Conservation (phyloP, 352 stramenopile species). For the Phytophthora boehmeriae region DNA sequence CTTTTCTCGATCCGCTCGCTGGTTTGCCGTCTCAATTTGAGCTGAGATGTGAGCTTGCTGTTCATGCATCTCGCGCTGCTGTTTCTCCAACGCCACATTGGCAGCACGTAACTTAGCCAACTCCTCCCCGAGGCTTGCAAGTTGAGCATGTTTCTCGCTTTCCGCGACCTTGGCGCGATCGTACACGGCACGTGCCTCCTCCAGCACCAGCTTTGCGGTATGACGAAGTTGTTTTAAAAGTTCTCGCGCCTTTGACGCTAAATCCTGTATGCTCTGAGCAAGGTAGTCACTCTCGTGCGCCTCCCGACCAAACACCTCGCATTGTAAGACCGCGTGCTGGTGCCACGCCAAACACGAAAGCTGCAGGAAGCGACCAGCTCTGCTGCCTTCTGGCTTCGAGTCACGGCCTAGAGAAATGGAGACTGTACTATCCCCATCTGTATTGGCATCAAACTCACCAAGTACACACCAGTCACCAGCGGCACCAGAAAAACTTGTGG, state of each 20-base stretch:
- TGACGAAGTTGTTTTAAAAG: conserved; percentile 61
- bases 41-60: conserved; percentile 43
- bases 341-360: conserved; percentile 74
- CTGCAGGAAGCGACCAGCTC: conserved; percentile 65
- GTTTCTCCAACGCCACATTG: conserved; percentile 53
- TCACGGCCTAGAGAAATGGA: conserved; percentile 39
- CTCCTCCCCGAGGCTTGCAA: conserved; percentile 75
- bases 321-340: conserved; percentile 57
- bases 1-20: conserved; percentile 37
- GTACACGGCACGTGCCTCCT: conserved; percentile 75
- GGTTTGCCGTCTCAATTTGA: conserved; percentile 49
- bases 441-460: conserved; percentile 69
- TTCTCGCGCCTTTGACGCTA: conserved; percentile 44
- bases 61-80: conserved; percentile 56
- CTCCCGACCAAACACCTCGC: conserved; percentile 71
- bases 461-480: conserved; percentile 57
- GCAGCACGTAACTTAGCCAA: conserved; percentile 59
- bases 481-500: conserved; percentile 58
- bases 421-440: conserved; percentile 32
- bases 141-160: conserved; percentile 78
- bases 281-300: conserved; percentile 58
- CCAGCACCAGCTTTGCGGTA: conserved; percentile 57
- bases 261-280: conserved; percentile 40
- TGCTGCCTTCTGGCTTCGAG: conserved; percentile 17
- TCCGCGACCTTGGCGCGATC: conserved; percentile 77